Evolutionary conservation across 2,329 filamentous ascomycete genomes (phyloP).

Genomic region (Nectriaceae sp.): DNA sequence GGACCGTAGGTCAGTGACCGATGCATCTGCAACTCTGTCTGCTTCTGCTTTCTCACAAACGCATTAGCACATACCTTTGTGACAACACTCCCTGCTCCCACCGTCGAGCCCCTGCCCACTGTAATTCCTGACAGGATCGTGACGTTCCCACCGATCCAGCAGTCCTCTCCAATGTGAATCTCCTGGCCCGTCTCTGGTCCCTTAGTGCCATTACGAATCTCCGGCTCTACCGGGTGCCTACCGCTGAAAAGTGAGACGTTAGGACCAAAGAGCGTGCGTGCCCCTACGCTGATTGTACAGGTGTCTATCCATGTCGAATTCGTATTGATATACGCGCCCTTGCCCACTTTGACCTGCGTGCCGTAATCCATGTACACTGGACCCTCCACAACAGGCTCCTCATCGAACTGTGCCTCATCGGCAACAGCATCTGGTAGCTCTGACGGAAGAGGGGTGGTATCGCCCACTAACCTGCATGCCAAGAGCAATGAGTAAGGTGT

Average conservation of each 20-base stretch:
- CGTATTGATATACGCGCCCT: constrained; percentile 73
- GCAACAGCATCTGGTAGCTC: constrained; percentile 56
- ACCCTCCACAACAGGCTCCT: constrained; percentile 68
- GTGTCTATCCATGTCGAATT: constrained; percentile 79
- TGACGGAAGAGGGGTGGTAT: constrained; percentile 61
- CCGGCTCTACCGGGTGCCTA: constrained; percentile 76
- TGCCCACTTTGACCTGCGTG: constrained; percentile 66
- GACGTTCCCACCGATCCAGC: constrained; percentile 75
- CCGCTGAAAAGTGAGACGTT: constrained; percentile 76
- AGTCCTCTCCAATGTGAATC: constrained; percentile 77
- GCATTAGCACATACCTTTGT: constrained; percentile 54
- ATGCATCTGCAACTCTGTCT: background rate
- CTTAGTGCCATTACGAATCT: constrained; percentile 69
- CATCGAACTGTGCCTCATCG: constrained; percentile 64
- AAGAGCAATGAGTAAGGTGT: constrained; percentile 54
- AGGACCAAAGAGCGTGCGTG: constrained; percentile 76
- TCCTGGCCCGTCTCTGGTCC: constrained; percentile 76
- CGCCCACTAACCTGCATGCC: constrained; percentile 40
- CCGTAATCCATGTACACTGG: constrained; percentile 79
- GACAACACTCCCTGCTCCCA: constrained; percentile 83
- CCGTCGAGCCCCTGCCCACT: constrained; percentile 71
- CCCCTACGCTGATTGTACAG: constrained; percentile 71
- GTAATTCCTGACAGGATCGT: constrained; percentile 75
- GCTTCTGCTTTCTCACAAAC: background rate
- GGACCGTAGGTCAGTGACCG: constrained; percentile 15